Percentiles rank a stretch among this genome's conserved stretches.
phyloP scores from a whole-genome alignment of 1,284 basidiomycete genomes.

The Puccinia triticina region DNA sequence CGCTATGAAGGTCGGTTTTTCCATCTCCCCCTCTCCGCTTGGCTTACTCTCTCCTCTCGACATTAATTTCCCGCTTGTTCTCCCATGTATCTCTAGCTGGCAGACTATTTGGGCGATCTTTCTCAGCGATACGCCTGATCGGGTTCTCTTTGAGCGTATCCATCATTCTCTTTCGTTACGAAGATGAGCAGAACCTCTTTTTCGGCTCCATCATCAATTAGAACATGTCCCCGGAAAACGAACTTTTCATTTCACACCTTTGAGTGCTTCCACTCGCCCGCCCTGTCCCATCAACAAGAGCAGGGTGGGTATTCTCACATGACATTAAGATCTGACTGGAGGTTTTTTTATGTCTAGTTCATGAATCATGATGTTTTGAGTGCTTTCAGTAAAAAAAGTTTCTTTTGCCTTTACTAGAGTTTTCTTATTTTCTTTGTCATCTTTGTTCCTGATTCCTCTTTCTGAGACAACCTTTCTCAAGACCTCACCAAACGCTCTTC shows the following conservation, averaged over 20 bases:
- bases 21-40: neutral
- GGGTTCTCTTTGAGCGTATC: neutral
- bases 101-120: conserved; percentile 50
- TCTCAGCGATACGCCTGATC: conserved; percentile 50
- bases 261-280: too few relatives aligned
- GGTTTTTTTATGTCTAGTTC: too few relatives aligned
- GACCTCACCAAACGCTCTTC: too few relatives aligned
- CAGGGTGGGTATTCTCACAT: too few relatives aligned
- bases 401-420: neutral
- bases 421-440: neutral
- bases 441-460: neutral
- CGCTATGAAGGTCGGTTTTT: conserved; percentile 74
- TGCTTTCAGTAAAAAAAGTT: neutral
- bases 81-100: conserved; percentile 19
- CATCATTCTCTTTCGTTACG: neutral
- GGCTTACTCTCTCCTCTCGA: neutral
- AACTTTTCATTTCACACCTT: too few relatives aligned
- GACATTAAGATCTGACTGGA: too few relatives aligned
- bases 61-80: neutral
- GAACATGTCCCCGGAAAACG: too few relatives aligned
- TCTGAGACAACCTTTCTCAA: neutral
- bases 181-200: neutral
- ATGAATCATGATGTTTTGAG: neutral
- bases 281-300: too few relatives aligned
- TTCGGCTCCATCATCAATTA: neutral